Percentiles rank a stretch among this genome's conserved stretches.
Evolutionary conservation across 257 asterid genomes (phyloP).

Genomic region (Solanum sparsipilum): DNA sequence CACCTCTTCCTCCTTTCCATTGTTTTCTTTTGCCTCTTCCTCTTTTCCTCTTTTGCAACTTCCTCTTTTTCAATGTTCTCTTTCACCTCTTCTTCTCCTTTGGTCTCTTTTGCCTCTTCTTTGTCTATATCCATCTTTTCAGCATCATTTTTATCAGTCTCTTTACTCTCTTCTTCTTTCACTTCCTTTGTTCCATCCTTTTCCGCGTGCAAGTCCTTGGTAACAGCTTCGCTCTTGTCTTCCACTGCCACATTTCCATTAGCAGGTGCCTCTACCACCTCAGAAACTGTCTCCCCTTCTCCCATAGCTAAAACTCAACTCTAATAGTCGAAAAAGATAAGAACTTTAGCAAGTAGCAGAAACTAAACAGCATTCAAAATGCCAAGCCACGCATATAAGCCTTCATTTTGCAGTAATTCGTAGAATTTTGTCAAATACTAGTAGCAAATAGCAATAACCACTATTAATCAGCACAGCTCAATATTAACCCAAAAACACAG

Average conservation of each 20-base stretch:
- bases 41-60: not conserved
- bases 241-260: constrained; percentile 22
- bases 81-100: not conserved
- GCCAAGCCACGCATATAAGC: not conserved
- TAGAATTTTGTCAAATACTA: not conserved
- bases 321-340: not conserved
- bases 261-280: constrained; percentile 24
- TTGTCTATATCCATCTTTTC: constrained; percentile 6
- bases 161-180: constrained; percentile 11
- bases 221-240: not conserved
- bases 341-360: not conserved
- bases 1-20: not conserved
- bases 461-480: not conserved
- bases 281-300: constrained; percentile 41
- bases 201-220: not conserved
- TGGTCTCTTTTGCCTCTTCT: constrained; percentile 3
- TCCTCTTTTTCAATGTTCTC: not conserved
- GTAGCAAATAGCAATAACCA: not conserved
- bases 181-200: constrained; percentile 17
- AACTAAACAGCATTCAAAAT: not conserved
- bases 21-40: not conserved
- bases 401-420: not conserved
- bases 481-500: not conserved
- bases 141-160: not conserved
- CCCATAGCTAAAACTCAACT: constrained; percentile 31